Conservation (phyloP, 1,284 basidiomycete species). For the Ceratobasidium sp. region DNA sequence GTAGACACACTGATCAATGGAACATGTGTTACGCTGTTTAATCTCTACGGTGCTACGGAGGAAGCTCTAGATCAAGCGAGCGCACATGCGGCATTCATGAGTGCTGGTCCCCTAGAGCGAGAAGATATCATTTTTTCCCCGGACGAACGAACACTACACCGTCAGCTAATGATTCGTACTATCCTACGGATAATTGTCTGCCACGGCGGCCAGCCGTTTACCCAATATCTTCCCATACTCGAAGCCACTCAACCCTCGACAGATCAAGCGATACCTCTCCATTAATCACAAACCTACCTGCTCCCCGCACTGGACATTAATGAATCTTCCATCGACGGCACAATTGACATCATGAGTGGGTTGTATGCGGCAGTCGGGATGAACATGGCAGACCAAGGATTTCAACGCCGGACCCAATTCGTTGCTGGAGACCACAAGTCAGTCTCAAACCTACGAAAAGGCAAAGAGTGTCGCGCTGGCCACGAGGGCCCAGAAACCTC, state of each 20-base stretch:
- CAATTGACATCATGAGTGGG: constrained; percentile 52
- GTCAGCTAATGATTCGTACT: constrained; percentile 53
- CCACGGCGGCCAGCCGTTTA: background rate
- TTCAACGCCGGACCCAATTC: background rate
- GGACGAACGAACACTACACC: constrained; percentile 50
- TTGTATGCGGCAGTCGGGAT: background rate
- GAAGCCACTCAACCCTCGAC: background rate
- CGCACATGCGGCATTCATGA: background rate
- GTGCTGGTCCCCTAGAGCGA: background rate
- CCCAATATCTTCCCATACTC: background rate
- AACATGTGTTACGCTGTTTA: background rate
- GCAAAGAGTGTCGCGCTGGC: background rate
- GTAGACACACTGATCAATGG: background rate
- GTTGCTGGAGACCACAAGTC: constrained; percentile 4
- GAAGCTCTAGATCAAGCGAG: background rate
- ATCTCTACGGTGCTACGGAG: background rate
- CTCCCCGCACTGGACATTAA: background rate
- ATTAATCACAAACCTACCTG: background rate
- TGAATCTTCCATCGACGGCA: background rate
- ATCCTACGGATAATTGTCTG: constrained; percentile 52
- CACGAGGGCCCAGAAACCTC: background rate
- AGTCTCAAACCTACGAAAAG: background rate
- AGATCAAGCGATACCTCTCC: background rate
- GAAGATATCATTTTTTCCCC: constrained; percentile 54
- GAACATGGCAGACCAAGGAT: background rate